phyloP scores from a whole-genome alignment of 202 grass and related monocot genomes.

The Musa balbisiana region DNA sequence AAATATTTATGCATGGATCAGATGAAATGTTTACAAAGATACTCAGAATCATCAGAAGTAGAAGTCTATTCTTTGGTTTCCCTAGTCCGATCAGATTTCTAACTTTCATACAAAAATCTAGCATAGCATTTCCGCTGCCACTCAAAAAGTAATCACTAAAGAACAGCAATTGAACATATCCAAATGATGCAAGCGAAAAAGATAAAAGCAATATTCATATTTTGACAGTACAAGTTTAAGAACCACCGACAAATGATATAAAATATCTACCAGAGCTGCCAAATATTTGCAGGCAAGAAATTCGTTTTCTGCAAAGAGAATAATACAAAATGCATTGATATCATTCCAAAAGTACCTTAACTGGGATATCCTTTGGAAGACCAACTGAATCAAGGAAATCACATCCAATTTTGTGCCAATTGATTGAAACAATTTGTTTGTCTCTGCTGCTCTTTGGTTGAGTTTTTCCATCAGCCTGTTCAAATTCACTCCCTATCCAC shows the following conservation, averaged over 20 bases:
- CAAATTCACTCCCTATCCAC: constrained; percentile 76
- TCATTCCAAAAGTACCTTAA: constrained; percentile 40
- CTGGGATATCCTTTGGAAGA: constrained; percentile 49
- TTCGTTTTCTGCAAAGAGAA: no score
- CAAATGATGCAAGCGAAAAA: neutral
- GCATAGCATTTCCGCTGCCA: no score
- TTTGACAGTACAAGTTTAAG: neutral
- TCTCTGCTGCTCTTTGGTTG: constrained; percentile 15
- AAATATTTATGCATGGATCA: neutral
- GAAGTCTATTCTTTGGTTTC: neutral
- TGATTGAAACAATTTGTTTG: constrained; percentile 30
- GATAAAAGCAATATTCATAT: neutral
- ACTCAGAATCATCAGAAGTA: no score
- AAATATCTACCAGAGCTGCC: neutral
- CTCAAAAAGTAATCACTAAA: neutral
- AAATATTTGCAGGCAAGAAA: no score
- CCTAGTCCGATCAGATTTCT: no score
- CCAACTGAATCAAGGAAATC: constrained; percentile 70
- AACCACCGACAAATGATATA: neutral
- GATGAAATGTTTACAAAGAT: no score
- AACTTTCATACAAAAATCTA: no score
- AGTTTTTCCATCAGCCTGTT: constrained; percentile 28
- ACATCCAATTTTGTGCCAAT: constrained; percentile 62
- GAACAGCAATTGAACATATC: neutral
- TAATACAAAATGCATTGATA: no score